A percentile compares a stretch with the other conserved stretches of the same genome.
These are phyloP conservation scores for Mentha longifolia DNA, from an alignment of 257 asterid genomes.

Conservation along the genomic window DNA sequence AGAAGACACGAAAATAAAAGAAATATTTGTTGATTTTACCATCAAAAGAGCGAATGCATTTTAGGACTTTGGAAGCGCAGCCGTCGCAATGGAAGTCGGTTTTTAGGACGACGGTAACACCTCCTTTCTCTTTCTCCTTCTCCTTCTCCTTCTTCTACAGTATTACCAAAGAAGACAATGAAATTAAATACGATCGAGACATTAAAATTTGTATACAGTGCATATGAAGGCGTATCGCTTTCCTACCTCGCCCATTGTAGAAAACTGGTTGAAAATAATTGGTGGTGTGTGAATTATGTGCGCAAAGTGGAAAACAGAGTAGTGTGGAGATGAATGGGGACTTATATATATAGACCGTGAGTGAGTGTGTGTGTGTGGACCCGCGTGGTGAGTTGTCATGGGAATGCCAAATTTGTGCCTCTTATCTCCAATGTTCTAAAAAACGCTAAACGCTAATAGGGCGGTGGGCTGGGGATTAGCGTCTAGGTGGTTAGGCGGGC, in stretches of 20 bases:
- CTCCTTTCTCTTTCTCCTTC: conserved; percentile 35
- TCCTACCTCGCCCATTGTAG: conserved; percentile 43
- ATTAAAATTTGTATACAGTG: background rate
- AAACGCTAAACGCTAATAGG: too few relatives aligned
- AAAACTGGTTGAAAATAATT: background rate
- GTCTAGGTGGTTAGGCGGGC: too few relatives aligned
- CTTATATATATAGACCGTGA: conserved; percentile 25
- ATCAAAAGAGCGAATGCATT: conserved; percentile 51
- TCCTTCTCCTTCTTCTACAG: conserved; percentile 46
- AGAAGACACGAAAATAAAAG: background rate
- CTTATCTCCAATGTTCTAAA: too few relatives aligned
- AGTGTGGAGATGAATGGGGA: background rate
- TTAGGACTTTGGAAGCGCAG: conserved; percentile 64
- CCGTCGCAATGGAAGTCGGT: conserved; percentile 83
- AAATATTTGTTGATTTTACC: conserved; percentile 42
- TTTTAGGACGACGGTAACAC: conserved; percentile 57
- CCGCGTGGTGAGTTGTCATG: conserved; percentile 30
- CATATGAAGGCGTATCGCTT: background rate
- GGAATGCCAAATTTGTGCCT: conserved; percentile 23
- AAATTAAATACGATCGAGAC: background rate
- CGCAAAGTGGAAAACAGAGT: conserved; percentile 17
- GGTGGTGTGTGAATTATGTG: background rate
- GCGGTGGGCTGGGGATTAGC: too few relatives aligned
- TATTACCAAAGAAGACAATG: too few relatives aligned
- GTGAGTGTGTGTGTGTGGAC: conserved; percentile 21